These are phyloP conservation scores for Cyclaneusma minus DNA, from an alignment of 2,329 filamentous ascomycete species.

Conservation along the genomic window DNA sequence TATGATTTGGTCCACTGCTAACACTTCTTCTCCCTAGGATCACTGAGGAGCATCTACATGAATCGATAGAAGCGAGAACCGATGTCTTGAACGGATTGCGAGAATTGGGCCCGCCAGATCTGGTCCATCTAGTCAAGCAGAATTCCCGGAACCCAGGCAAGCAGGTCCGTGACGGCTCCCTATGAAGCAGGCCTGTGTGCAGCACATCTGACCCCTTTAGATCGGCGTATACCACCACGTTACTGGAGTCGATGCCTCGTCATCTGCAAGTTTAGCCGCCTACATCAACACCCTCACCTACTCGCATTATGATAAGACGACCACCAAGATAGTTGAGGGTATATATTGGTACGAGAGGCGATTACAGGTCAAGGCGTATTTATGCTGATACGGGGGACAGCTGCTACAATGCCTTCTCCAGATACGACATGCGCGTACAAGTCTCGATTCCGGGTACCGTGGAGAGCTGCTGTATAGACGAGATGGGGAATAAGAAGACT, in stretches of 20 bases:
- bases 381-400: conserved; percentile 23
- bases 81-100: conserved; percentile 74
- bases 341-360: conserved; percentile 74
- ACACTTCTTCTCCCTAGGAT: conserved; percentile 47
- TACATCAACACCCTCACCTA: conserved; percentile 98
- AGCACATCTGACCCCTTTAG: conserved; percentile 29
- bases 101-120: conserved; percentile 87
- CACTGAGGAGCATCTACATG: conserved; percentile 82
- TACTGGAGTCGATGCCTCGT: conserved; percentile 91
- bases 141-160: conserved; percentile 39
- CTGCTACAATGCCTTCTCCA: conserved; percentile 98
- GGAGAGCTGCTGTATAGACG: conserved; percentile 94
- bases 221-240: conserved; percentile 95
- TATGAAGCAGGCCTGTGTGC: background rate
- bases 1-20: too few relatives aligned
- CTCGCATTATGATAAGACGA: conserved; percentile 64
- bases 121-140: conserved; percentile 85
- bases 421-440: conserved; percentile 95
- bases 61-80: conserved; percentile 82
- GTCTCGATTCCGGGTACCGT: conserved; percentile 94
- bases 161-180: conserved; percentile 27
- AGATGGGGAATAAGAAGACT: conserved; percentile 86
- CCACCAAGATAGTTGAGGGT: conserved; percentile 76
- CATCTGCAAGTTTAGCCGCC: conserved; percentile 87
- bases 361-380: too few relatives aligned